phyloP scores from a whole-genome alignment of 129 eudicot species.

The Mikania micrantha region DNA sequence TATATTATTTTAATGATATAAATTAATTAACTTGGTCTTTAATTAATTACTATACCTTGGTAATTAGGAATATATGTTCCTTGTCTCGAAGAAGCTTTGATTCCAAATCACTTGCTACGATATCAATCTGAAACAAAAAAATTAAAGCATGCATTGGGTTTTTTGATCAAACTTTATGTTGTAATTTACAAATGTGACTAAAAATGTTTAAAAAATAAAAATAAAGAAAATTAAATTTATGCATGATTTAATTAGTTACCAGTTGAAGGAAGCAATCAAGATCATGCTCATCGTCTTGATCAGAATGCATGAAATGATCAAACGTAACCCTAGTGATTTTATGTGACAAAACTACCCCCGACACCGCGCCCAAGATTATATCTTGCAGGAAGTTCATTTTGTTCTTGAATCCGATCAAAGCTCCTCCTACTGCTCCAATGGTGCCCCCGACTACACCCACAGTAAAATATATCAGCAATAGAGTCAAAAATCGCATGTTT shows the following conservation, averaged over 20 bases:
- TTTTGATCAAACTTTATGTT: no score
- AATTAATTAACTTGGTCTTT: neutral
- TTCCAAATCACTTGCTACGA: conserved; percentile 21
- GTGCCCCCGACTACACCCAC: conserved; percentile 24
- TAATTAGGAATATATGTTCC: conserved; percentile 22
- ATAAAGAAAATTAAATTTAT: neutral
- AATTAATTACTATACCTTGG: conserved; percentile 10
- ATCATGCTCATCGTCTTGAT: conserved; percentile 21
- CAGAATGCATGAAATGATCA: conserved; percentile 13
- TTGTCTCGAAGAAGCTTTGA: conserved; percentile 24
- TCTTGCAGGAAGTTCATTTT: conserved; percentile 18
- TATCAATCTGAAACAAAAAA: conserved; percentile 20
- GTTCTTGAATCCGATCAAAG: conserved; percentile 21
- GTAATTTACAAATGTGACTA: neutral
- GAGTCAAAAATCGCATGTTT: neutral
- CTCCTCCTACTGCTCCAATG: conserved; percentile 26
- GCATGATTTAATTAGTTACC: conserved; percentile 9
- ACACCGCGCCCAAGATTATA: conserved; percentile 7
- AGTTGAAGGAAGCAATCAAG: conserved; percentile 17
- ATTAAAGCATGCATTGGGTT: no score
- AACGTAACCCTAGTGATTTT: conserved; percentile 11
- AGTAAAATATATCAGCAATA: neutral
- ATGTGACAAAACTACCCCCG: conserved; percentile 24
- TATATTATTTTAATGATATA: neutral
- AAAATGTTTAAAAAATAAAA: neutral